These are phyloP conservation scores for Mycena maculata DNA, from an alignment of 768 basidiomycete genomes.

Conservation along the genomic window DNA sequence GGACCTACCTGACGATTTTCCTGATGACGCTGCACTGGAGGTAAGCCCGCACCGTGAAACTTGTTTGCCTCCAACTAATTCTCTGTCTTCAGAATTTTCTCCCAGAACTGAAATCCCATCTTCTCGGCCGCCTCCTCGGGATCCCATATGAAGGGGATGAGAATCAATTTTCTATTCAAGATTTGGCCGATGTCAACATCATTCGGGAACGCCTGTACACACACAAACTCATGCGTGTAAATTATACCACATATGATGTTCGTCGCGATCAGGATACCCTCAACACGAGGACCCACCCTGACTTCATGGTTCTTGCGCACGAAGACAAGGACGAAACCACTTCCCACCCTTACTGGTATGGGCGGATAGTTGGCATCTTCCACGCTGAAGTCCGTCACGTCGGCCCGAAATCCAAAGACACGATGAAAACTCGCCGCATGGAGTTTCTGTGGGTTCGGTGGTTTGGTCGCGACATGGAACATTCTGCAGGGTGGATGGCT, in stretches of 20 bases:
- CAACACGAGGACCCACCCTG: background rate
- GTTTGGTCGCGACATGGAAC: background rate
- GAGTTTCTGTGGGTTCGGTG: constrained; percentile 12
- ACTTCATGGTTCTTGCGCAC: background rate
- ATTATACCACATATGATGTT: background rate
- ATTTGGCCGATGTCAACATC: constrained; percentile 10
- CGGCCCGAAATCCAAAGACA: background rate
- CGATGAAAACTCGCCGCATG: background rate
- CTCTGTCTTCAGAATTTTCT: constrained; percentile 5
- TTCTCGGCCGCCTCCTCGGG: background rate
- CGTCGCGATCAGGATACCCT: background rate
- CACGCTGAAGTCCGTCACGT: constrained; percentile 2
- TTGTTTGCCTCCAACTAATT: too few relatives aligned
- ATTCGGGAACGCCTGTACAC: background rate
- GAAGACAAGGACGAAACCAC: background rate
- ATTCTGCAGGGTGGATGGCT: background rate
- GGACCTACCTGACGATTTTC: background rate
- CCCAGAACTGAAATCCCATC: background rate
- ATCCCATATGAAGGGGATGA: constrained; percentile 3
- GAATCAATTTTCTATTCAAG: background rate
- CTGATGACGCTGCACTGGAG: background rate
- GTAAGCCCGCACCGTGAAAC: too few relatives aligned
- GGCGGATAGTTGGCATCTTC: background rate
- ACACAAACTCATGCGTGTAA: background rate
- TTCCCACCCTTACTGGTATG: constrained; percentile 1